Conservation (phyloP, 768 basidiomycete genomes). For the Lactarius tabidus region DNA sequence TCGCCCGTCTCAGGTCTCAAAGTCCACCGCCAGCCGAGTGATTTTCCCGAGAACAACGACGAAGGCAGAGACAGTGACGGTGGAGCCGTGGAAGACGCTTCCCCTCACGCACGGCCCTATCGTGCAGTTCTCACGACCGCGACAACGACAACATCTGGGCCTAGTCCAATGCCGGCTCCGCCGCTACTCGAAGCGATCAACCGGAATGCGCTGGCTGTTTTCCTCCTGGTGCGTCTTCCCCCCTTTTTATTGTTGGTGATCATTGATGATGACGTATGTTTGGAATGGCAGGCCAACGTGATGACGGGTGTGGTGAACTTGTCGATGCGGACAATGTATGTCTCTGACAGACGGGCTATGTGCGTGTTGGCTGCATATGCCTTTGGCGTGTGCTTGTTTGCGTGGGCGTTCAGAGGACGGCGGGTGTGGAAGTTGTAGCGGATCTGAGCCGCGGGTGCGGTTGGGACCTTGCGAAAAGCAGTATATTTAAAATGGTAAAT, state of each 20-base stretch:
- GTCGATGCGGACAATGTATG: conserved; percentile 77
- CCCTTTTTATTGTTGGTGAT: background rate
- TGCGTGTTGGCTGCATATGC: conserved; percentile 59
- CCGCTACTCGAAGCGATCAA: conserved; percentile 78
- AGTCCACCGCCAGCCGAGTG: conserved; percentile 22
- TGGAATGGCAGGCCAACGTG: conserved; percentile 74
- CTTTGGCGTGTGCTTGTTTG: conserved; percentile 51
- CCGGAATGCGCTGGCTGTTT: conserved; percentile 70
- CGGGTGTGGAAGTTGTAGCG: conserved; percentile 35
- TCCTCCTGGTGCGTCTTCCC: conserved; percentile 63
- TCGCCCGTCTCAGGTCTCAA: conserved; percentile 38
- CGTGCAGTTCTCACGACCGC: conserved; percentile 12
- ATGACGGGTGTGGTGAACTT: conserved; percentile 83
- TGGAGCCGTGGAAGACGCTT: background rate
- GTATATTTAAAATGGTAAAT: background rate
- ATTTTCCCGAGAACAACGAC: background rate
- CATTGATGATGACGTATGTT: background rate
- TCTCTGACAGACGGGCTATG: conserved; percentile 52
- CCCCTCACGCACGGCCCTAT: background rate
- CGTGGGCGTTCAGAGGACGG: conserved; percentile 49
- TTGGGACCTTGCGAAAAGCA: background rate
- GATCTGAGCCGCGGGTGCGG: too few species aligned
- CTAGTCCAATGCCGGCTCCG: conserved; percentile 36
- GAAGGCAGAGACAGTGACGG: background rate
- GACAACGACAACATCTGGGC: conserved; percentile 28